These are phyloP conservation scores for Sisymbrium irio DNA, from an alignment of 345 rosid species.

Conservation along the genomic window DNA sequence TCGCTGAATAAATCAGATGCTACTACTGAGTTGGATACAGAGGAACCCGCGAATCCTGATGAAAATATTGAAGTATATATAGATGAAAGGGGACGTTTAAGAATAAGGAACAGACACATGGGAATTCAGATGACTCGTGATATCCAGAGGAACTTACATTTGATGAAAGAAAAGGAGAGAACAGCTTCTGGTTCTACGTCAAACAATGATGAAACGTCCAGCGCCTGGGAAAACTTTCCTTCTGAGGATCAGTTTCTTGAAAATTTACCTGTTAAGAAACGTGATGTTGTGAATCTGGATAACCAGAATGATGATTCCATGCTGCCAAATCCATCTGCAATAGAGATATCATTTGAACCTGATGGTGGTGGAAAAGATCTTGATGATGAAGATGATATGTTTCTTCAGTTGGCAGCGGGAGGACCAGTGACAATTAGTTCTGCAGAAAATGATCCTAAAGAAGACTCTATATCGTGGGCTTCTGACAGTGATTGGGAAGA, in stretches of 20 bases:
- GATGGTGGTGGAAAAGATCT: constrained; percentile 42
- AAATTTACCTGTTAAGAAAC: constrained; percentile 30
- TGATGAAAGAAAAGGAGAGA: constrained; percentile 78
- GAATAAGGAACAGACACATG: constrained; percentile 81
- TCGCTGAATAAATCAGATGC: constrained; percentile 41
- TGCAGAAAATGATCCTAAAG: constrained; percentile 39
- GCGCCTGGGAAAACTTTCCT: constrained; percentile 35
- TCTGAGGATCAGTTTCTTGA: constrained; percentile 35
- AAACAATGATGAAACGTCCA: constrained; percentile 26
- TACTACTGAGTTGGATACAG: constrained; percentile 35
- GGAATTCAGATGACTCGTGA: constrained; percentile 96
- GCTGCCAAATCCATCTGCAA: constrained; percentile 35
- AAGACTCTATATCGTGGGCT: constrained; percentile 40
- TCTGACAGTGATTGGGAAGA: constrained; percentile 83
- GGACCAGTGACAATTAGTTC: constrained; percentile 42
- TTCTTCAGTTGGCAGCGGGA: constrained; percentile 69
- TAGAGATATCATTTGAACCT: constrained; percentile 79
- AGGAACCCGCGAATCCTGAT: constrained; percentile 44
- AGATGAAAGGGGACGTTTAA: constrained; percentile 75
- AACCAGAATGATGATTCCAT: constrained; percentile 33
- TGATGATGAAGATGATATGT: constrained; percentile 63
- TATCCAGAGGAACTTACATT: constrained; percentile 86
- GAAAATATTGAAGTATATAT: constrained; percentile 72
- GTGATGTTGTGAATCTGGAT: constrained; percentile 38
- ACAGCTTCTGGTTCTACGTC: constrained; percentile 29